Percentiles rank a stretch among this genome's conserved stretches.
These are phyloP conservation scores for Leccinum fuscescens DNA, from an alignment of 1,284 basidiomycete species.

Conservation along the genomic window DNA sequence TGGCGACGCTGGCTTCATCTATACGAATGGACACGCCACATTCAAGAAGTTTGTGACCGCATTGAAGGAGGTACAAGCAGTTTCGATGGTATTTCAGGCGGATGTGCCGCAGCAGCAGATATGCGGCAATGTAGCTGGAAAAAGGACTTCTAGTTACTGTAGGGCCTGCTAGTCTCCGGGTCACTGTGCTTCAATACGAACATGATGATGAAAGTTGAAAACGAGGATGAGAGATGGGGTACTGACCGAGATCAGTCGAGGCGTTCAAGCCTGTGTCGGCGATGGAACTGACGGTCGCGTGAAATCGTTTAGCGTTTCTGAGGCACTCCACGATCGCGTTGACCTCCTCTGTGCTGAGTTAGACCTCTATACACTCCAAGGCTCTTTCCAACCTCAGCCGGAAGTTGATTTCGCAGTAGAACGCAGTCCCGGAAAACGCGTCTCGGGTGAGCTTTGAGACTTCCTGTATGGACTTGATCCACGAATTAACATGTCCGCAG, in stretches of 20 bases:
- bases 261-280: slow-evolving; percentile 97
- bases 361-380: slow-evolving; percentile 88
- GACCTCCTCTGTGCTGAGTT: slow-evolving; percentile 90
- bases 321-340: slow-evolving; percentile 94
- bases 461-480: slow-evolving; percentile 70
- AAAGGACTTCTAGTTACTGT: no score
- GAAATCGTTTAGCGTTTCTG: slow-evolving; percentile 95
- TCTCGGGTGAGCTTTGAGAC: background rate
- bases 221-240: no score
- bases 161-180: no score
- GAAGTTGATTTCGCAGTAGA: slow-evolving; percentile 82
- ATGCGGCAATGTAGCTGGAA: no score
- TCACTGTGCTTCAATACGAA: no score
- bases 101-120: no score
- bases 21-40: slow-evolving; percentile 32
- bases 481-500: slow-evolving; percentile 92
- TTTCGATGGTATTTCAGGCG: no score
- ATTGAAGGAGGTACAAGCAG: no score
- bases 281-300: slow-evolving; percentile 96
- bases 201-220: no score
- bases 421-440: slow-evolving; percentile 74
- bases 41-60: no score
- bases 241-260: slow-evolving; percentile 79
- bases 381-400: slow-evolving; percentile 62
- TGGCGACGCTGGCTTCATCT: slow-evolving; percentile 49